These are phyloP conservation scores for Podospora australis DNA, from an alignment of 495 filamentous ascomycete genomes.

Conservation along the genomic window DNA sequence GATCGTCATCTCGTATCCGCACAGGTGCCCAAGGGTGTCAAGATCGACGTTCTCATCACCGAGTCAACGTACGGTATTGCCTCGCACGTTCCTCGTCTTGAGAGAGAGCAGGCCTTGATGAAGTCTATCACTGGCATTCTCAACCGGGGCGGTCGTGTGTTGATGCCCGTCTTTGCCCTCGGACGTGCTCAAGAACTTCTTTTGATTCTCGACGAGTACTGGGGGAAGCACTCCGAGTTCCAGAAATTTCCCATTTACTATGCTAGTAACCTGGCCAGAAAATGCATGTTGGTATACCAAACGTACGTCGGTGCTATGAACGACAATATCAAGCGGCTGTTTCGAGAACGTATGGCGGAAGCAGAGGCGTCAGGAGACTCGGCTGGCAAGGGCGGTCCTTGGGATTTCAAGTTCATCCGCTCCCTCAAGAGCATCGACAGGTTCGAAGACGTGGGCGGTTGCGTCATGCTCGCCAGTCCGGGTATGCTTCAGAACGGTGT, in stretches of 20 bases:
- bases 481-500: slow-evolving; percentile 98
- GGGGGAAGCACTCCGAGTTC: slow-evolving; percentile 76
- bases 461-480: slow-evolving; percentile 93
- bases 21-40: slow-evolving; percentile 73
- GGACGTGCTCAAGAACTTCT: slow-evolving; percentile 90
- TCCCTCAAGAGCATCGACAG: slow-evolving; percentile 86
- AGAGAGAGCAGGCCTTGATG: slow-evolving; percentile 89
- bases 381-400: slow-evolving; percentile 75
- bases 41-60: slow-evolving; percentile 92
- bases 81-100: slow-evolving; percentile 77
- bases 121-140: slow-evolving; percentile 86
- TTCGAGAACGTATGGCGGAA: slow-evolving; percentile 79
- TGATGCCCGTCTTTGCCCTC: slow-evolving; percentile 94
- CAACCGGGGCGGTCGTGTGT: slow-evolving; percentile 81
- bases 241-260: slow-evolving; percentile 95
- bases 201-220: slow-evolving; percentile 94
- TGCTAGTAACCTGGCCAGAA: slow-evolving; percentile 83
- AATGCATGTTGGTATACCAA: slow-evolving; percentile 98
- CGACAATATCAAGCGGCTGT: slow-evolving; percentile 91
- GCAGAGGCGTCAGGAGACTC: slow-evolving; percentile 66
- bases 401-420: slow-evolving; percentile 91
- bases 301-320: slow-evolving; percentile 98
- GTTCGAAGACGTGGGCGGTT: slow-evolving; percentile 92
- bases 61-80: slow-evolving; percentile 96
- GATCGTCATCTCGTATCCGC: slow-evolving; percentile 93